Evolutionary conservation across 768 basidiomycete species (phyloP).

Genomic region (Trametes meyenii): DNA sequence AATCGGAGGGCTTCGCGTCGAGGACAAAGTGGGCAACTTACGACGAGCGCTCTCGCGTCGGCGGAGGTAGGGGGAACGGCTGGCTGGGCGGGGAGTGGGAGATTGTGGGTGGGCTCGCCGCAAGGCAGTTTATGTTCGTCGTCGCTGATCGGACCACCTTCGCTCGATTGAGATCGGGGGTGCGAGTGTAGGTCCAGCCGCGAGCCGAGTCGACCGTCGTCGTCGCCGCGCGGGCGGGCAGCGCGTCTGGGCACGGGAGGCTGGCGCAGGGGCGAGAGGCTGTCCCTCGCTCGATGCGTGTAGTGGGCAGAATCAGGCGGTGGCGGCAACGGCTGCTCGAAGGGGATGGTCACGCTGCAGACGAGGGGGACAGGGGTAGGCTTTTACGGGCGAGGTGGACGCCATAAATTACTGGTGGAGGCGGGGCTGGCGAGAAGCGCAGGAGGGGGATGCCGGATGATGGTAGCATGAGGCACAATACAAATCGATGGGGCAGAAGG

Average conservation of each 20-base stretch:
- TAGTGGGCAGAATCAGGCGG: no score
- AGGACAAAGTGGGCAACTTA: conserved; percentile 25
- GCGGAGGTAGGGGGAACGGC: conserved; percentile 38
- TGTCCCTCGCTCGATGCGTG: no score
- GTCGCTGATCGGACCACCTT: conserved; percentile 18
- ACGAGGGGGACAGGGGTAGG: background rate
- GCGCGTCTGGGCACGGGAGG: background rate
- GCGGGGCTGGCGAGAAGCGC: conserved; percentile 1
- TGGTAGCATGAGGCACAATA: conserved; percentile 7
- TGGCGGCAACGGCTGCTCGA: no score
- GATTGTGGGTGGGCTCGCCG: conserved; percentile 15
- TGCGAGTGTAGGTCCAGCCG: conserved; percentile 22
- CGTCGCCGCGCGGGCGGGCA: background rate
- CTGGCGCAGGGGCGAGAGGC: background rate
- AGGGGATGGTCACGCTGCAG: background rate
- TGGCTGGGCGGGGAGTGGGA: conserved; percentile 23
- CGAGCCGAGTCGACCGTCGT: conserved; percentile 10
- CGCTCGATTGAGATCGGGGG: conserved; percentile 24
- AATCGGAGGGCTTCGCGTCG: conserved; percentile 2
- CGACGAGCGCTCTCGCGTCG: conserved; percentile 34
- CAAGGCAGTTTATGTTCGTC: conserved; percentile 20
- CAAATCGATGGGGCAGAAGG: conserved; percentile 11
- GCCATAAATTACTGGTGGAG: background rate
- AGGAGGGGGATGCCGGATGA: conserved; percentile 2
- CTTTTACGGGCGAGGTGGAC: conserved; percentile 18